Base-by-base conservation (phyloP, 2,329 filamentous ascomycete species). In the Botryotinia calthae region DNA sequence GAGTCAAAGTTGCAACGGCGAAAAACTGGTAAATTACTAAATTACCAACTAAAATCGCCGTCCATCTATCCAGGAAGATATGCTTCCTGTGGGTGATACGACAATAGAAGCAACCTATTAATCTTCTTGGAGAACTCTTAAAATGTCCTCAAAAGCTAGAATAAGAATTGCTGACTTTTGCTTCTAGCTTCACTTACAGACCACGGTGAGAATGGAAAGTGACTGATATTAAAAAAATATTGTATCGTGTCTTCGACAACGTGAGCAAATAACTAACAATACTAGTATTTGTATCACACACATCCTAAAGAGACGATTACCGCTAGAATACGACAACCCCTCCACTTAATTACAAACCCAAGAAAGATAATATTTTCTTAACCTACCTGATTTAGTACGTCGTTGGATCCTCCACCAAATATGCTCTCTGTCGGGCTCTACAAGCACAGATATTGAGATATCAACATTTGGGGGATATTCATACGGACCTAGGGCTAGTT, bases 181-280 rank as follows among this genome's bases (percentile, higher is more conserved):
- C 48, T 51, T 25, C 48, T 54, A 8, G 0, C 3, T 54, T n/a
- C 25, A 54, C 25, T n/a, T n/a, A 0, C 48, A n/a, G 12, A 54
- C 10, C 0, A 54, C 5, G 25, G 5, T n/a, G 25, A 54, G 5
- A n/a, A n/a, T 4, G 0, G 12, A 7, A n/a, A 16, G 12, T n/a
- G 5, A n/a, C 4, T 6, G 25, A 7, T 2, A 3, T 14, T 5
- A 12, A 14, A 14, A 25, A 10, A 14, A 6, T 4, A 0, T 2
- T 4, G 48, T n/a, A 1, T n/a, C 5, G 1, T 51, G 0, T 25
- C 25, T 51, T 6, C 48, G 25, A 51, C 10, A 51, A n/a, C 5
- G 7, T 14, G 6, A 25, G 10, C 4, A 51, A 14, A 4, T 25
- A n/a, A 51, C 4, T 51, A 51, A 7, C 48, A 51, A 51, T n/a